phyloP scores from a whole-genome alignment of 805 yeast species.

The Kodamaea neixiangensis region DNA sequence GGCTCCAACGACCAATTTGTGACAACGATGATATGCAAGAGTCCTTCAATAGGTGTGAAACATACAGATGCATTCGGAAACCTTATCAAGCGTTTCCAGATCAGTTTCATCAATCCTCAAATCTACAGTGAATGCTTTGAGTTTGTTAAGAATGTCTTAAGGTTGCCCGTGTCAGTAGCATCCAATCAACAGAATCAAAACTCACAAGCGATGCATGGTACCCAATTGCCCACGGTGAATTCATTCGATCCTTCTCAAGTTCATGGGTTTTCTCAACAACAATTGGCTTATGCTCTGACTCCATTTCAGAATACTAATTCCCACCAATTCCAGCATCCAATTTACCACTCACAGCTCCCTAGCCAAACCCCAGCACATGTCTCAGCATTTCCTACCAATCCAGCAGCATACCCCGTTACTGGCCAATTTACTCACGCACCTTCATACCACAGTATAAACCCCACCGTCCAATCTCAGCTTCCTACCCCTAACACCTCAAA shows the following conservation, averaged over 20 bases:
- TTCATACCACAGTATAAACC: not conserved
- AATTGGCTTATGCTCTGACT: not conserved
- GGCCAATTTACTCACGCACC: not conserved
- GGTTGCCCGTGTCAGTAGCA: not conserved
- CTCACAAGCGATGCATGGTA: not conserved
- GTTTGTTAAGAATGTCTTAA: constrained; percentile 9
- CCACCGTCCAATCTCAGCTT: not conserved
- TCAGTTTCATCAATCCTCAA: constrained; percentile 18
- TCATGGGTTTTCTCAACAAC: not conserved
- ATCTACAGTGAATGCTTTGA: constrained; percentile 14
- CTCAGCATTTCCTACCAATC: not conserved
- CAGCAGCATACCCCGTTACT: too few species aligned
- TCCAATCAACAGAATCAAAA: not conserved
- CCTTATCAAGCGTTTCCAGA: constrained; percentile 29
- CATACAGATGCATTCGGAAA: constrained; percentile 20
- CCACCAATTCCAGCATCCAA: constrained; percentile 1
- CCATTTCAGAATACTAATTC: not conserved
- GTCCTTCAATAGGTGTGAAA: constrained; percentile 34
- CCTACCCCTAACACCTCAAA: not conserved
- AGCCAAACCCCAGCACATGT: not conserved
- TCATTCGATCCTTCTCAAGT: not conserved
- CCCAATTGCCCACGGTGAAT: not conserved
- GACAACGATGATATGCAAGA: constrained; percentile 21
- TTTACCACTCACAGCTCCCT: not conserved
- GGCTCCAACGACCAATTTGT: constrained; percentile 9